Evolutionary conservation across 2,329 filamentous ascomycete genomes (phyloP).

Genomic region (Furcasterigmium furcatum): DNA sequence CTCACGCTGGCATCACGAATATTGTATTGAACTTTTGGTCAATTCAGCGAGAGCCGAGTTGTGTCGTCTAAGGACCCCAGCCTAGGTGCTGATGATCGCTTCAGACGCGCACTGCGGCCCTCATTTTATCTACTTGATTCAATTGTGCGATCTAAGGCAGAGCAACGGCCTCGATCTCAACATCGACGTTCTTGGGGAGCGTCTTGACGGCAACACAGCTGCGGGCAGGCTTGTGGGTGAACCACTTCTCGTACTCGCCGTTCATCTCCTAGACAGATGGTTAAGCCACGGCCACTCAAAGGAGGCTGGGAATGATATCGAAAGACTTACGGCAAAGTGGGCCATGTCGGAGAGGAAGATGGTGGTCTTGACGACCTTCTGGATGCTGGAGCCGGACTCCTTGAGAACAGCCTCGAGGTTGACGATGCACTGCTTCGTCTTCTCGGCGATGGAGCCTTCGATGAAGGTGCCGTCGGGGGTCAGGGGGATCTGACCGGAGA

Average conservation of each 20-base stretch:
- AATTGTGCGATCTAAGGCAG: constrained; percentile 56
- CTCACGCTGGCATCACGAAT: no score
- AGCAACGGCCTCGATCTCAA: constrained; percentile 90
- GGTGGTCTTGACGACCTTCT: constrained; percentile 84
- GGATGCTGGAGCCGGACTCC: constrained; percentile 74
- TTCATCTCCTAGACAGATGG: constrained; percentile 66
- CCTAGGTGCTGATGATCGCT: no score
- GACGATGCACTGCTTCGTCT: constrained; percentile 61
- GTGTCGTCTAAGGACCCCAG: no score
- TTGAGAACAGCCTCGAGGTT: constrained; percentile 83
- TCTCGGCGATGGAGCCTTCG: constrained; percentile 59
- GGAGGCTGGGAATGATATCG: no score
- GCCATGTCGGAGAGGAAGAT: constrained; percentile 92
- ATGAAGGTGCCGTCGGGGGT: constrained; percentile 53
- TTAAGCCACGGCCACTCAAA: background rate
- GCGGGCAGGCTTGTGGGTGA: constrained; percentile 79
- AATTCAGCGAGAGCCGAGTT: no score
- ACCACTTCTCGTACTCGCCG: constrained; percentile 78
- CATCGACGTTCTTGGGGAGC: constrained; percentile 78
- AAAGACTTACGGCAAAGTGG: constrained; percentile 63
- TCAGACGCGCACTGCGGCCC: background rate
- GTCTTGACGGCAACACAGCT: constrained; percentile 89
- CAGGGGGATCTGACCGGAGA: constrained; percentile 71
- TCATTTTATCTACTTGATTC: no score
- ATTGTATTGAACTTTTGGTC: no score